Conservation (phyloP, 306 rosid genomes). For the Fragaria vesca region DNA sequence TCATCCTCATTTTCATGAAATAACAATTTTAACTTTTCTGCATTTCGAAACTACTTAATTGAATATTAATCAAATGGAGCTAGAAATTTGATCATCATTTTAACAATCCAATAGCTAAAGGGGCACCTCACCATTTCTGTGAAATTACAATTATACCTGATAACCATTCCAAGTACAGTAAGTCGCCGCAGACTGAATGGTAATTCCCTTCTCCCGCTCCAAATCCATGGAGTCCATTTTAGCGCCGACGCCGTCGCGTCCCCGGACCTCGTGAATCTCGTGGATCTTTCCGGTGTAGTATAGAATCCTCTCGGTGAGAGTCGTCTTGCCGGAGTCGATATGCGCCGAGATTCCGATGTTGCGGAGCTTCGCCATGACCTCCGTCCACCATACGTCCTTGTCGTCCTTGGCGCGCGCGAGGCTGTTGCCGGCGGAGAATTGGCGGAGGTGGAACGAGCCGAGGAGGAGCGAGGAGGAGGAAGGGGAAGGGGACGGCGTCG, state of each 20-base stretch:
- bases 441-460: slow-evolving; percentile 59
- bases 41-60: no score
- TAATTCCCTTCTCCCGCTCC: slow-evolving; percentile 94
- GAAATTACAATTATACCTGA: slow-evolving; percentile 42
- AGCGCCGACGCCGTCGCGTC: slow-evolving; percentile 93
- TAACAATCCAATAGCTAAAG: neutral
- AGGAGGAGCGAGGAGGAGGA: slow-evolving; percentile 41
- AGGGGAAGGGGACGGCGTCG: slow-evolving; percentile 27
- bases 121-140: neutral
- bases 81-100: neutral
- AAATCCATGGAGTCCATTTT: slow-evolving; percentile 99
- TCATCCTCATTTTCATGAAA: no score
- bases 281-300: slow-evolving; percentile 90
- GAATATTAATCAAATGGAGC: neutral
- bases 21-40: no score
- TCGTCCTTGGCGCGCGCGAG: slow-evolving; percentile 66
- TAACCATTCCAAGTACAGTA: slow-evolving; percentile 88
- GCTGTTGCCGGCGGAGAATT: slow-evolving; percentile 55
- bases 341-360: slow-evolving; percentile 99
- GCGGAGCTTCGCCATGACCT: slow-evolving; percentile 68
- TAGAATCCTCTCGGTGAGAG: slow-evolving; percentile 86
- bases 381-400: slow-evolving; percentile 92
- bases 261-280: slow-evolving; percentile 94
- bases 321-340: slow-evolving; percentile 96
- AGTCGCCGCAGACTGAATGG: slow-evolving; percentile 94